Base-by-base conservation (phyloP, 257 asterid species). In the Anisodus acutangulus region DNA sequence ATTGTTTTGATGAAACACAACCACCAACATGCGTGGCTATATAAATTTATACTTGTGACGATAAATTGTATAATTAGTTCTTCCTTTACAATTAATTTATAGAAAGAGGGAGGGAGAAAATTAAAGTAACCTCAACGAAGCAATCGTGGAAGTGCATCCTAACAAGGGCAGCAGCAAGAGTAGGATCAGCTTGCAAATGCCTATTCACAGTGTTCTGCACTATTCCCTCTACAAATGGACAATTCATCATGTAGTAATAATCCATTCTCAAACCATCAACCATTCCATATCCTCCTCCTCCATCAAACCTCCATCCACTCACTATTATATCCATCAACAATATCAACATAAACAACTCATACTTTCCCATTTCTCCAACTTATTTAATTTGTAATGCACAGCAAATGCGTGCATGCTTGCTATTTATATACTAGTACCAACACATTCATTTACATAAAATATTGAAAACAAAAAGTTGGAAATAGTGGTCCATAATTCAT, bases 111-210 rank as follows among this genome's bases (percentile, higher is more conserved):
- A 22, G 35, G 49, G 6, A 60, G 10, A 55, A 41, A 64, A 35
- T 1, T 3, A 6, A 58, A 31, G 8, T n/a, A 15, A 94, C 98
- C 98, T 95, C 86, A 26, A 95, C 86, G 76, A 96, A 96, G 90
- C 99, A 96, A 87, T 96, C 99, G n/a, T 96, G 99, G 82, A 96
- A 96, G 84, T 96, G 98, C 98, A 96, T 93, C 84, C 98, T 83
- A 26, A 96, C 3, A 81, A 96, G 98, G 9, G 83, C 93, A 19
- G 97, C 99, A 4, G 98, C 97, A 78, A 96, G 93, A 19, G 98
- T 91, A 16, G 95, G 97, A 87, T 96, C 99, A 80, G 91, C 47
- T 31, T 84, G 90, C 83, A 94, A 55, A 83, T 98, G 98, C 11
- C 55, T 87, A 55, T 84, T 88, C 0, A 96, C 98, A 49, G 90